These are phyloP conservation scores for Moniliella sp. DNA, from an alignment of 1,284 basidiomycete genomes.

Conservation along the genomic window DNA sequence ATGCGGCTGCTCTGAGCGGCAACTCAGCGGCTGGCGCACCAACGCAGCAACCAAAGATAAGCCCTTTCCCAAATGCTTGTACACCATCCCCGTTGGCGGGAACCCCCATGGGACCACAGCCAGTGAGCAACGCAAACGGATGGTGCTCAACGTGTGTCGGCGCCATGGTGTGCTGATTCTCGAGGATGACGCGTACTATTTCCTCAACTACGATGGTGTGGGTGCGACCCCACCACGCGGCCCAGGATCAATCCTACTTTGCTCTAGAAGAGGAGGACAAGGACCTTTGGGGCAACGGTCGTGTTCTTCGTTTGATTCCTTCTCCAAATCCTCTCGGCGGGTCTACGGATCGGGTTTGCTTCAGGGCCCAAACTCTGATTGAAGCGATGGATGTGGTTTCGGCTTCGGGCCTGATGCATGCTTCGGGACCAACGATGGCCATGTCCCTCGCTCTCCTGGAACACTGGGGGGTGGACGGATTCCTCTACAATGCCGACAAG, in stretches of 20 bases:
- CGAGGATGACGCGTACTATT: constrained; percentile 44
- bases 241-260: constrained; percentile 16
- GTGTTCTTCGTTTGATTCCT: constrained; percentile 28
- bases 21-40: constrained; percentile 54
- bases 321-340: constrained; percentile 25
- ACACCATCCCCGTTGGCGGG: constrained; percentile 45
- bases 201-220: constrained; percentile 19
- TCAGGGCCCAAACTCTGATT: constrained; percentile 55
- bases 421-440: constrained; percentile 48
- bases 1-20: constrained; percentile 44
- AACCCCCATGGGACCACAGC: constrained; percentile 30
- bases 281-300: constrained; percentile 18
- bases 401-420: constrained; percentile 54
- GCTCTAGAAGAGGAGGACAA: constrained; percentile 18
- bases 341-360: constrained; percentile 48
- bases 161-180: constrained; percentile 61
- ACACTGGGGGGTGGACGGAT: constrained; percentile 49
- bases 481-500: constrained; percentile 48
- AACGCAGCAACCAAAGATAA: constrained; percentile 39
- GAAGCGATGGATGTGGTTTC: constrained; percentile 52
- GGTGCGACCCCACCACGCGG: constrained; percentile 7
- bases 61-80: constrained; percentile 54
- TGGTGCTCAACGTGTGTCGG: constrained; percentile 52
- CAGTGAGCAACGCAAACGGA: constrained; percentile 46
- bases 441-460: constrained; percentile 50